Evolutionary conservation across 805 yeast species (phyloP).

Genomic region (Candida maltosa): DNA sequence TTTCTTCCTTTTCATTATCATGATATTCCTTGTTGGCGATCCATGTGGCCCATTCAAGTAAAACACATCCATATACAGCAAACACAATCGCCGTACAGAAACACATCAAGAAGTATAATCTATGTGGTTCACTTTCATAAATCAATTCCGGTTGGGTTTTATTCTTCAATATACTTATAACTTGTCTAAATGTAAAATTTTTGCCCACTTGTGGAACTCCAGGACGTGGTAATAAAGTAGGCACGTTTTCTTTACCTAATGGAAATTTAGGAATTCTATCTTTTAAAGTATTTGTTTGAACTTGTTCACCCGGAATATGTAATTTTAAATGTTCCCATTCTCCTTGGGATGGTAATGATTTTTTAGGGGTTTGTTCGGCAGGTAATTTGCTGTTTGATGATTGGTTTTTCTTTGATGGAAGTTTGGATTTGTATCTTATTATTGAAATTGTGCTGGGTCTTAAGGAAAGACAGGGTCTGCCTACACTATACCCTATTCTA

Average conservation of each 20-base stretch:
- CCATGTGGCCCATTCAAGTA: slow-evolving; percentile 53
- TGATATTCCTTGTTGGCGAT: slow-evolving; percentile 50
- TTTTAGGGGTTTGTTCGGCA: slow-evolving; percentile 25
- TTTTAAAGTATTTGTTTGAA: slow-evolving; percentile 41
- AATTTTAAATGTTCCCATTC: slow-evolving; percentile 42
- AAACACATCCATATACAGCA: slow-evolving; percentile 63
- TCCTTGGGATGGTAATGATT: slow-evolving; percentile 28
- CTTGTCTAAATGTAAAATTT: slow-evolving; percentile 53
- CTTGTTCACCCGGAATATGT: slow-evolving; percentile 57
- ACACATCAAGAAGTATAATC: slow-evolving; percentile 67
- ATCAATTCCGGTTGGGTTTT: slow-evolving; percentile 67
- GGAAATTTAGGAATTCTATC: slow-evolving; percentile 69
- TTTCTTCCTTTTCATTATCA: slow-evolving; percentile 47
- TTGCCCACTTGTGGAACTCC: slow-evolving; percentile 73
- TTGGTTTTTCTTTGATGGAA: background rate
- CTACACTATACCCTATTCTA: background rate
- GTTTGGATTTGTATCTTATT: background rate
- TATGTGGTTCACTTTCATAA: slow-evolving; percentile 82
- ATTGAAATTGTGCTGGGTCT: background rate
- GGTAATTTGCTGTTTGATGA: slow-evolving; percentile 28
- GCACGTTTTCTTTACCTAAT: slow-evolving; percentile 58
- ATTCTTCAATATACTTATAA: slow-evolving; percentile 52
- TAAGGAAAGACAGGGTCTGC: background rate
- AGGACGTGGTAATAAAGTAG: slow-evolving; percentile 69
- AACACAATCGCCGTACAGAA: slow-evolving; percentile 67